A percentile compares a stretch with the other conserved stretches of the same genome.
Conservation (phyloP, 768 basidiomycete species). For the Mycena rosella region DNA sequence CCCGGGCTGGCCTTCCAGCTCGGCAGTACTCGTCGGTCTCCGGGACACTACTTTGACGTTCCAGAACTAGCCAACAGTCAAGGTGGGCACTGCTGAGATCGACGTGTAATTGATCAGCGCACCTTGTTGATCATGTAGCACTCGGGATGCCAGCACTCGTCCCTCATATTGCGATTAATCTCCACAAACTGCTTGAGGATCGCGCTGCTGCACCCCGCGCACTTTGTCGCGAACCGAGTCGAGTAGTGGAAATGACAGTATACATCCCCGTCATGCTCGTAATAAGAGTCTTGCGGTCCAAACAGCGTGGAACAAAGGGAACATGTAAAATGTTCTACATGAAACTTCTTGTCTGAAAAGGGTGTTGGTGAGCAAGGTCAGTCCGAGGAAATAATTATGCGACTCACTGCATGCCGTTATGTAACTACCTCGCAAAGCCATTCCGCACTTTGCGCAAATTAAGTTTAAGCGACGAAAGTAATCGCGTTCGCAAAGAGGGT, state of each 20-base stretch:
- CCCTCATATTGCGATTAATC: conserved; percentile 97
- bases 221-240: conserved; percentile 98
- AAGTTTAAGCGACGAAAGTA: conserved; percentile 97
- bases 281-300: conserved; percentile 98
- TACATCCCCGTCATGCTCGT: conserved; percentile 97
- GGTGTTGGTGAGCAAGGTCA: conserved; percentile 15
- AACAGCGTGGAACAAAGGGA: conserved; percentile 96
- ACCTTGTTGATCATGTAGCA: conserved; percentile 99
- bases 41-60: conserved; percentile 93
- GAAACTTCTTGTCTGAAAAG: conserved; percentile 92
- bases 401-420: conserved; percentile 96
- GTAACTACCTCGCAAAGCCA: conserved; percentile 95
- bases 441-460: conserved; percentile 96
- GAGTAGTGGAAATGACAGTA: conserved; percentile 99
- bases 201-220: conserved; percentile 96
- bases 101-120: conserved; percentile 37
- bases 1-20: conserved; percentile 62
- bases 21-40: conserved; percentile 72
- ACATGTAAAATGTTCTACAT: conserved; percentile 99
- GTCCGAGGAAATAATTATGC: conserved; percentile 18
- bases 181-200: conserved; percentile 99
- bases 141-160: conserved; percentile 99
- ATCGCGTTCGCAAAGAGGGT: conserved; percentile 97
- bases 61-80: conserved; percentile 81
- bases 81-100: conserved; percentile 8